Percentiles rank a stretch among this genome's conserved stretches.
Evolutionary conservation across 2,329 filamentous ascomycete species (phyloP).

Genomic region (Exserohilum turcica): DNA sequence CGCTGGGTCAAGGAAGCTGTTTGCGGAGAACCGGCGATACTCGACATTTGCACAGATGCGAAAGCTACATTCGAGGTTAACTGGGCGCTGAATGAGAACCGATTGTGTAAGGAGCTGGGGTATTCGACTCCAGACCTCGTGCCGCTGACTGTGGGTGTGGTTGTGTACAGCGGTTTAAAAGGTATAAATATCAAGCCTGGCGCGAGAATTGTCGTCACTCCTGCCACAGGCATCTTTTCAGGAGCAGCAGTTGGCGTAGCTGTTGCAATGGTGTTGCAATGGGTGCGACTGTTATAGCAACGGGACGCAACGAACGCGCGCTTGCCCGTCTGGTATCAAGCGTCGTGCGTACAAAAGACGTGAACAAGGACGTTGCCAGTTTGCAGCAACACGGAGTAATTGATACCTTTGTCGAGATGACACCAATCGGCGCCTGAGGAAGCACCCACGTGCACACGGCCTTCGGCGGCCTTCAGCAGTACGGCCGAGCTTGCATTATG

Average conservation of each 20-base stretch:
- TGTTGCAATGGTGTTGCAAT: constrained; percentile 1
- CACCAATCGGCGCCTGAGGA: constrained; percentile 38
- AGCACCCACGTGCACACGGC: constrained; percentile 50
- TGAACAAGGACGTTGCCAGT: background rate
- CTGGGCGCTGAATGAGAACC: constrained; percentile 38
- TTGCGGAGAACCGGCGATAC: constrained; percentile 45
- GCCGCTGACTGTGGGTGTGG: background rate
- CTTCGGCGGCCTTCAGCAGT: constrained; percentile 25
- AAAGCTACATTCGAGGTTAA: constrained; percentile 47
- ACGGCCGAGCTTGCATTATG: constrained; percentile 12
- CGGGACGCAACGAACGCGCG: background rate
- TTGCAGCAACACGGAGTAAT: background rate
- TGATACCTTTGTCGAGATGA: constrained; percentile 1
- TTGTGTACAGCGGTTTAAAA: background rate
- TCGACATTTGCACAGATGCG: constrained; percentile 42
- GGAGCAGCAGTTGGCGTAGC: background rate
- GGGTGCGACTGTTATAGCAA: background rate
- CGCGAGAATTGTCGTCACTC: constrained; percentile 4
- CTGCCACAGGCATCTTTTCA: constrained; percentile 6
- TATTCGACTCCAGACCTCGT: constrained; percentile 2
- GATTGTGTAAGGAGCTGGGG: constrained; percentile 38
- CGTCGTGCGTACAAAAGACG: background rate
- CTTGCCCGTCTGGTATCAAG: background rate
- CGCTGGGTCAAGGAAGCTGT: constrained; percentile 23
- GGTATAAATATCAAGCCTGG: background rate